Conservation (phyloP, 2,329 filamentous ascomycete genomes). For the Talaromyces pinophilus region DNA sequence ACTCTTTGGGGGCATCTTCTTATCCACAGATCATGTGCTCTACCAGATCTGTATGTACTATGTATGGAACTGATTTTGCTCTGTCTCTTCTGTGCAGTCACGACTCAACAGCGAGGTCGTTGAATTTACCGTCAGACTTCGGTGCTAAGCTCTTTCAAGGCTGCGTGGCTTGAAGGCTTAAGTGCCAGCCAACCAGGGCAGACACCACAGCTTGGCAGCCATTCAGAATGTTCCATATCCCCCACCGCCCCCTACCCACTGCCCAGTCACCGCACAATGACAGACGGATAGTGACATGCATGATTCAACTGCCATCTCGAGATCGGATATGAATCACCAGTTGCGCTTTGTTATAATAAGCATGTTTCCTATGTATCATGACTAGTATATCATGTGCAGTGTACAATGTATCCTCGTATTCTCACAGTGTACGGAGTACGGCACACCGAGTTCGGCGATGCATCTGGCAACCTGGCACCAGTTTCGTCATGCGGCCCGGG, state of each 20-base stretch:
- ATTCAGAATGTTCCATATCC: not conserved
- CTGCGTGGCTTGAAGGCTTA: conserved; percentile 5
- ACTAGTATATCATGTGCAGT: not conserved
- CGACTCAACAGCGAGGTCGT: not conserved
- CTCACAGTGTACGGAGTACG: not conserved
- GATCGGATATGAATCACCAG: not conserved
- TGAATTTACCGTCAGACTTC: conserved; percentile 6
- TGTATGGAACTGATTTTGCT: not conserved
- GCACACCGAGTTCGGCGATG: not conserved
- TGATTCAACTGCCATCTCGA: not conserved
- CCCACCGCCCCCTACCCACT: not conserved
- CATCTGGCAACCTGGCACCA: not conserved
- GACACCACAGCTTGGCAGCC: not conserved
- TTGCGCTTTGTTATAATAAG: not conserved
- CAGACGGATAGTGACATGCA: conserved; percentile 2
- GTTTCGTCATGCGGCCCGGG: conserved; percentile 4
- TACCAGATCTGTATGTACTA: not conserved
- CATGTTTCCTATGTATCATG: not conserved
- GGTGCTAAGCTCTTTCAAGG: conserved; percentile 8
- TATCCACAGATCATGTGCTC: not conserved
- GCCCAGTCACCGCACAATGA: not conserved
- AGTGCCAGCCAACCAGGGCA: not conserved
- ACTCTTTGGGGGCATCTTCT: not conserved
- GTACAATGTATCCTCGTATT: not conserved
- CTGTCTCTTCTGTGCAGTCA: not conserved